Conservation (phyloP, 163 green algal genomes). For the Scenedesmus sp. region DNA sequence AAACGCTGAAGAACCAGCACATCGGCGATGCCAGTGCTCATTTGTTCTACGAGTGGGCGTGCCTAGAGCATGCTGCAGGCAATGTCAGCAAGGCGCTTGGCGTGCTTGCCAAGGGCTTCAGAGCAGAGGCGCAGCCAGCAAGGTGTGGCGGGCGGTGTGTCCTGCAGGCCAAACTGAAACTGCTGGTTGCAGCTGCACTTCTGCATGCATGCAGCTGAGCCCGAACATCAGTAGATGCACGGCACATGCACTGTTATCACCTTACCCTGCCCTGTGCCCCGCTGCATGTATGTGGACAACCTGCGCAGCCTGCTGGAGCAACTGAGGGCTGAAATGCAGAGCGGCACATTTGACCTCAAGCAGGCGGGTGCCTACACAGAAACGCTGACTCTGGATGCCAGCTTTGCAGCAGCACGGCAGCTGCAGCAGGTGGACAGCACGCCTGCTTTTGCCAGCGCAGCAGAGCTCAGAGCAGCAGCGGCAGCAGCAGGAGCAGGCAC, state of each 20-base stretch:
- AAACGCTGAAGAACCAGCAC: conserved; percentile 86
- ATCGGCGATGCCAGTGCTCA: conserved; percentile 69
- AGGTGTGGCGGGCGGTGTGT: conserved; percentile 51
- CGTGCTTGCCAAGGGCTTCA: conserved; percentile 79
- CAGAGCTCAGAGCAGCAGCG: conserved; percentile 11
- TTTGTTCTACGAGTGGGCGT: conserved; percentile 87
- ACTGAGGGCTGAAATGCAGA: conserved; percentile 62
- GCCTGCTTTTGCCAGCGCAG: conserved; percentile 2
- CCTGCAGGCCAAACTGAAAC: not conserved
- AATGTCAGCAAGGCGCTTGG: conserved; percentile 71
- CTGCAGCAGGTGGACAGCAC: conserved; percentile 30
- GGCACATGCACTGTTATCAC: not conserved
- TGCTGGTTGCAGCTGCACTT: not conserved
- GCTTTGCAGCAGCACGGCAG: conserved; percentile 18
- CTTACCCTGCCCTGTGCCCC: not conserved
- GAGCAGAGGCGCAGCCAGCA: conserved; percentile 71
- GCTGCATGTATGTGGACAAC: not conserved
- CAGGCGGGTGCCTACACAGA: conserved; percentile 36
- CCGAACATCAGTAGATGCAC: not conserved
- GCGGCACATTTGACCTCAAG: conserved; percentile 59
- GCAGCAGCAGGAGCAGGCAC: not conserved
- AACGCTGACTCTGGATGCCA: conserved; percentile 41
- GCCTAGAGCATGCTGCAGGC: conserved; percentile 76
- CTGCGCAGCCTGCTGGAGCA: conserved; percentile 68
- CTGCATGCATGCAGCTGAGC: not conserved